Percentiles rank a stretch among this genome's conserved stretches.
These are phyloP conservation scores for Graphiopsis chlorocephala DNA, from an alignment of 2,329 filamentous ascomycete species.

Conservation along the genomic window DNA sequence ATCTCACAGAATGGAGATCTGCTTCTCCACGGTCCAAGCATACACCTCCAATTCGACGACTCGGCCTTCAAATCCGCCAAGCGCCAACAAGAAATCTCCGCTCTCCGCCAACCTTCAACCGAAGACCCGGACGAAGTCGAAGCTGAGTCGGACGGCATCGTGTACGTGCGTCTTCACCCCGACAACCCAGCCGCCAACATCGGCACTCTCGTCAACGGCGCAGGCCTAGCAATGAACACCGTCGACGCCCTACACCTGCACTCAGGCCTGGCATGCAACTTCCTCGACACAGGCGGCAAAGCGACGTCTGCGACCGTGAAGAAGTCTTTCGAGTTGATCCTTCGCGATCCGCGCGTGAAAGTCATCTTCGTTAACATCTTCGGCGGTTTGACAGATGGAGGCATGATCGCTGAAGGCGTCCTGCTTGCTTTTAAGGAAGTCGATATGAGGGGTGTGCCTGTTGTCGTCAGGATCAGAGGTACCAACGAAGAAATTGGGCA, in stretches of 20 bases:
- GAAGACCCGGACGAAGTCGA: constrained; percentile 59
- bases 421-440: constrained; percentile 70
- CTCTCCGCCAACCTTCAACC: constrained; percentile 50
- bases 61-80: constrained; percentile 62
- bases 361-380: constrained; percentile 73
- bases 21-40: constrained; percentile 50
- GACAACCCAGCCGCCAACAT: constrained; percentile 57
- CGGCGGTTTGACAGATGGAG: constrained; percentile 67
- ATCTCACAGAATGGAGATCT: constrained; percentile 37
- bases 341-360: constrained; percentile 68
- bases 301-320: constrained; percentile 80
- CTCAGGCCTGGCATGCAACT: constrained; percentile 72
- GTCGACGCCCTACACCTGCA: constrained; percentile 71
- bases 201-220: constrained; percentile 84
- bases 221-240: constrained; percentile 88
- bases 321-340: constrained; percentile 70
- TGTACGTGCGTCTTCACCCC: constrained; percentile 63
- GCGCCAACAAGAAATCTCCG: constrained; percentile 61
- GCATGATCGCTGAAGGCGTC: constrained; percentile 78
- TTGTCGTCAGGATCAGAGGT: constrained; percentile 73
- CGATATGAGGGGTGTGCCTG: constrained; percentile 55
- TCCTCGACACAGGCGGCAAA: constrained; percentile 86
- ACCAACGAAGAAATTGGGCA: constrained; percentile 71
- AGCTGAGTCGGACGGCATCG: constrained; percentile 69
- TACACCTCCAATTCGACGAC: constrained; percentile 67